phyloP scores from a whole-genome alignment of 2,329 filamentous ascomycete genomes.

The Talaromyces sp. region DNA sequence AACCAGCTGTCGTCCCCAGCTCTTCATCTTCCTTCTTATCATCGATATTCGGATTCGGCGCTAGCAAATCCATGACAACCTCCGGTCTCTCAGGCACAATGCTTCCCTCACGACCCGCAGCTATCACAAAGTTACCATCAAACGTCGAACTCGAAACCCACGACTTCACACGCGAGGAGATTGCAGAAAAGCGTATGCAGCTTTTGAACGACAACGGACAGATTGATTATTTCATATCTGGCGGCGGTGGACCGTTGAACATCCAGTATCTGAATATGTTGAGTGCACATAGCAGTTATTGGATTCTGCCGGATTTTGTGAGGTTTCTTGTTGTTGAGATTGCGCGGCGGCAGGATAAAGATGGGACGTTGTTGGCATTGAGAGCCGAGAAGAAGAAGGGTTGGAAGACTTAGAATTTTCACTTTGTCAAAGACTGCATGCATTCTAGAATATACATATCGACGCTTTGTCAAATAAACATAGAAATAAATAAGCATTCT shows the following conservation, averaged over 20 bases:
- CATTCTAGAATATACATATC: neutral
- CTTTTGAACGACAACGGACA: conserved; percentile 95
- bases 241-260: conserved; percentile 80
- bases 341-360: conserved; percentile 67
- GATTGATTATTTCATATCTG: conserved; percentile 83
- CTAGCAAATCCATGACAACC: conserved; percentile 38
- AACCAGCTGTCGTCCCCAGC: conserved; percentile 73
- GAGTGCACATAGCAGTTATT: conserved; percentile 91
- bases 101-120: conserved; percentile 42
- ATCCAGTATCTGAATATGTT: conserved; percentile 98
- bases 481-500: neutral
- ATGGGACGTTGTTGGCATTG: conserved; percentile 53
- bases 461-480: neutral
- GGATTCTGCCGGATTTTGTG: conserved; percentile 83
- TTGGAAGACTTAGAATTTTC: conserved; percentile 39
- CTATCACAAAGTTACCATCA: conserved; percentile 58
- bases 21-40: conserved; percentile 63
- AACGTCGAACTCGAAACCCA: conserved; percentile 93
- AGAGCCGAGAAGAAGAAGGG: conserved; percentile 52
- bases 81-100: conserved; percentile 3
- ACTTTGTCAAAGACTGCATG: neutral
- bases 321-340: conserved; percentile 85
- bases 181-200: conserved; percentile 83
- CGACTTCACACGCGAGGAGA: conserved; percentile 86
- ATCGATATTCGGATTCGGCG: conserved; percentile 59